These are phyloP conservation scores for Russula emetica DNA, from an alignment of 768 basidiomycete species.

Conservation along the genomic window DNA sequence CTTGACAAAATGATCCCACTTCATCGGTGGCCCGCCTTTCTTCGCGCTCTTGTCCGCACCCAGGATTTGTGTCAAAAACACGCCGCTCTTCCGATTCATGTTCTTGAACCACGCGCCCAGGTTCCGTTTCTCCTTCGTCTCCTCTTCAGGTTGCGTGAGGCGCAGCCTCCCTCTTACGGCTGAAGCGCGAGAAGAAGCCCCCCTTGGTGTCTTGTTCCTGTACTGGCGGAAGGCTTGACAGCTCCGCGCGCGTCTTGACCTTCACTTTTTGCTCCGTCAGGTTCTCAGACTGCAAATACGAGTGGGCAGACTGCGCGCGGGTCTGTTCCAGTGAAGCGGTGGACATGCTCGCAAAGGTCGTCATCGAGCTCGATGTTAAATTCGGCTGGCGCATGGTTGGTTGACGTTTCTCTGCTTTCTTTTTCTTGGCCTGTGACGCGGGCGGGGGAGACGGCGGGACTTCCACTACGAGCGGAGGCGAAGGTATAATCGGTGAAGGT, in stretches of 20 bases:
- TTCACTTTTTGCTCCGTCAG: conserved; percentile 52
- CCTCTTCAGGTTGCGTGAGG: conserved; percentile 20
- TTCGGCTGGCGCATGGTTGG: conserved; percentile 21
- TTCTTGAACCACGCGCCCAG: conserved; percentile 25
- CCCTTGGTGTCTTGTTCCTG: conserved; percentile 39
- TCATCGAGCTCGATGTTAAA: conserved; percentile 27
- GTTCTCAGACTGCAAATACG: conserved; percentile 57
- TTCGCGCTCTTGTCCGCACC: conserved; percentile 28
- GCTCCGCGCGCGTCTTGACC: conserved; percentile 64
- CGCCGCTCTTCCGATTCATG: conserved; percentile 28
- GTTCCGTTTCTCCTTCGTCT: conserved; percentile 38
- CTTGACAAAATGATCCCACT: conserved; percentile 36
- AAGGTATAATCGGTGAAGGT: background rate
- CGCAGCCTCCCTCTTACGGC: conserved; percentile 37
- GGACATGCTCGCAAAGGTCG: conserved; percentile 34
- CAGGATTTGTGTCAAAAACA: conserved; percentile 29
- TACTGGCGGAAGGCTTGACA: conserved; percentile 48
- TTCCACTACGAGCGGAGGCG: background rate
- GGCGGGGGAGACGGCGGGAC: background rate
- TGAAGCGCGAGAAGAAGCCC: conserved; percentile 52
- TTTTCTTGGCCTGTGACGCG: conserved; percentile 13
- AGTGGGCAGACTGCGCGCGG: conserved; percentile 63
- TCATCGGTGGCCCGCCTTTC: conserved; percentile 31
- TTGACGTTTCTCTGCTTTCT: conserved; percentile 16
- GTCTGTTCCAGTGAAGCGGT: conserved; percentile 42